Conservation (phyloP, 768 basidiomycete genomes). For the Crassisporium funariophilum region DNA sequence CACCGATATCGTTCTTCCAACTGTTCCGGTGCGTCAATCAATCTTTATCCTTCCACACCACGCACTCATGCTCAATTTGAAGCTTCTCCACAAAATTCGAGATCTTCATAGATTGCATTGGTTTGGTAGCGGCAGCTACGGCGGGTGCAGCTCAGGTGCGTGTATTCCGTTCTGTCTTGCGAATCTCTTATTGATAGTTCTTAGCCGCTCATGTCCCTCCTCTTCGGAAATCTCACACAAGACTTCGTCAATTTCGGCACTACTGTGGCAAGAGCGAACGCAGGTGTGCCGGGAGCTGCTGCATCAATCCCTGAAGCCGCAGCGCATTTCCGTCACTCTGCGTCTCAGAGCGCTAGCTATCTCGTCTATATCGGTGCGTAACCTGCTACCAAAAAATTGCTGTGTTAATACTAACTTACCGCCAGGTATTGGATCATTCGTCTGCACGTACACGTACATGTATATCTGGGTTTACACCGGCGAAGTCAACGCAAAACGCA, state of each 20-base stretch:
- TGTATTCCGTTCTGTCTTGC: constrained; percentile 1
- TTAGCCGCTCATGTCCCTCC: constrained; percentile 76
- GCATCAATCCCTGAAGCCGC: constrained; percentile 38
- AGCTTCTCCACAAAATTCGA: constrained; percentile 80
- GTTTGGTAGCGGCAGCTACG: constrained; percentile 67
- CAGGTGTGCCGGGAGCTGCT: constrained; percentile 29
- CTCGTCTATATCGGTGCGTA: constrained; percentile 29
- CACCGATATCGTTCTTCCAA: constrained; percentile 42
- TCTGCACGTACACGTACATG: constrained; percentile 74
- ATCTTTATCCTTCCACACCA: background rate
- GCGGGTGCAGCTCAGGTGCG: constrained; percentile 82
- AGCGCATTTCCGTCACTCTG: constrained; percentile 49
- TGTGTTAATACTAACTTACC: background rate
- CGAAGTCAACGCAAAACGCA: constrained; percentile 77
- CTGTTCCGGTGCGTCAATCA: constrained; percentile 47
- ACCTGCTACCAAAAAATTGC: background rate
- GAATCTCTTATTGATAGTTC: constrained; percentile 7
- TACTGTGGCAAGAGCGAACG: constrained; percentile 22
- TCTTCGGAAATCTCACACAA: constrained; percentile 84
- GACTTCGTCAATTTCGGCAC: constrained; percentile 64
- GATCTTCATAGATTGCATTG: constrained; percentile 64
- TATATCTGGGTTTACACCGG: constrained; percentile 67
- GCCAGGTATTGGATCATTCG: constrained; percentile 69
- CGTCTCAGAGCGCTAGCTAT: constrained; percentile 62
- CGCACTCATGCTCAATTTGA: constrained; percentile 20